Evolutionary conservation across 2,329 filamentous ascomycete species (phyloP), one percentile per base, ranked within the genome.

Genomic region (Talaromyces piceae): DNA sequence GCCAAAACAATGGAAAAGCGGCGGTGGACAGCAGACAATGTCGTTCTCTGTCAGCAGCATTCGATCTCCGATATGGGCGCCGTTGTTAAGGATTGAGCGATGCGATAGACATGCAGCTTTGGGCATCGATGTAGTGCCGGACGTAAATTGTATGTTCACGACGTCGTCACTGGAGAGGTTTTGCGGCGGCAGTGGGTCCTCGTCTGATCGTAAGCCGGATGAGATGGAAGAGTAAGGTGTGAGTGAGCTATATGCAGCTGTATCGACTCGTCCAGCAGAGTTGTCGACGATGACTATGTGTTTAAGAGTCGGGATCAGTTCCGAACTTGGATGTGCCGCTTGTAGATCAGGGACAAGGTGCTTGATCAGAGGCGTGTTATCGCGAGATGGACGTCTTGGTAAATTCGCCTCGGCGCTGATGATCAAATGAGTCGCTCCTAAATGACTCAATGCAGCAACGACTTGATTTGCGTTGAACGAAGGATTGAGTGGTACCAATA

Each of bases 71-170:
- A 97, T 94, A 50, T 90, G 81, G 25, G 79, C 77, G 27, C 91
- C 93, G 64, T 97, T 97, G 71, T 97, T 98, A 55, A 98, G 77
- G 57, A 97, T 91, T n/a, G 80, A 84, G 3, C 77, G 79, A 70
- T 97, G 91, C 0, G 81, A 84, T 27, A 98, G 78, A 73, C 90
- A 94, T 1, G 91, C 91, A 0, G 93, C 93, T 71, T 97, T 97
- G 20, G 91, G 91, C 62, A 80, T 77, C 0, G 87, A 88, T 0
- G 93, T 97, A 0, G 93, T 97, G n/a, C 91, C 93, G 0, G 86
- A 91, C 0, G 93, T 98, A 73, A 97, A 97, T 67, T 97, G 91
- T 57, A 97, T 95, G 65, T 96, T 97, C 58, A 94, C 84, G 2
- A 86, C 82, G 47, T 97, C 91, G 54, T 80, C 67, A 0, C 82